A percentile compares a stretch with the other conserved stretches of the same genome.
Conservation (phyloP, 1,139 yeast species). For the Williopsis jadinii region DNA sequence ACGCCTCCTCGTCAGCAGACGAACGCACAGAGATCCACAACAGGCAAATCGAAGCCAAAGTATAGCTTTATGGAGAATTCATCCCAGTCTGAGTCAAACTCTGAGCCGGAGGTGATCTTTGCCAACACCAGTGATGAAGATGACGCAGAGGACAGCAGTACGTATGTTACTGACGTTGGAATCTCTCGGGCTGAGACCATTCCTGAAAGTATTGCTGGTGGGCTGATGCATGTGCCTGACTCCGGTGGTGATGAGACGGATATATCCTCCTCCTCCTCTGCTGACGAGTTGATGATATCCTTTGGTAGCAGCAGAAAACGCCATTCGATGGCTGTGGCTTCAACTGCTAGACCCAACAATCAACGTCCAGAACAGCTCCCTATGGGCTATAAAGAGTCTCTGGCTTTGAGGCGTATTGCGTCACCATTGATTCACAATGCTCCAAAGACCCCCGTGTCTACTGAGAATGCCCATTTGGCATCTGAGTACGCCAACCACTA, state of each 20-base stretch:
- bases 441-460: conserved; percentile 24
- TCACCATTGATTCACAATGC: conserved; percentile 27
- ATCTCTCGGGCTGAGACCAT: no score
- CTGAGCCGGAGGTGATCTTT: conserved; percentile 11
- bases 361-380: no score
- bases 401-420: no score
- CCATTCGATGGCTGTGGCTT: conserved; percentile 7
- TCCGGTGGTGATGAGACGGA: conserved; percentile 27
- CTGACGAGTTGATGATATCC: conserved; percentile 41
- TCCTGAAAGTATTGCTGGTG: no score
- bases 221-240: no score
- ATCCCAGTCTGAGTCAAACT: conserved; percentile 7
- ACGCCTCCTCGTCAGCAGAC: not conserved
- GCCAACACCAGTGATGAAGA: conserved; percentile 11
- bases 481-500: conserved; percentile 23
- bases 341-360: conserved; percentile 2
- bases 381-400: conserved; percentile 15
- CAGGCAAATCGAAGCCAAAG: conserved; percentile 12
- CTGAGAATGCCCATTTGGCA: conserved; percentile 23
- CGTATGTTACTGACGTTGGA: no score
- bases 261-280: conserved; percentile 13
- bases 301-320: conserved; percentile 4
- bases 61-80: conserved; percentile 20
- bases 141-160: not conserved
- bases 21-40: not conserved